Base-by-base conservation (phyloP, 345 rosid genomes). In the Hibiscus mutabilis region DNA sequence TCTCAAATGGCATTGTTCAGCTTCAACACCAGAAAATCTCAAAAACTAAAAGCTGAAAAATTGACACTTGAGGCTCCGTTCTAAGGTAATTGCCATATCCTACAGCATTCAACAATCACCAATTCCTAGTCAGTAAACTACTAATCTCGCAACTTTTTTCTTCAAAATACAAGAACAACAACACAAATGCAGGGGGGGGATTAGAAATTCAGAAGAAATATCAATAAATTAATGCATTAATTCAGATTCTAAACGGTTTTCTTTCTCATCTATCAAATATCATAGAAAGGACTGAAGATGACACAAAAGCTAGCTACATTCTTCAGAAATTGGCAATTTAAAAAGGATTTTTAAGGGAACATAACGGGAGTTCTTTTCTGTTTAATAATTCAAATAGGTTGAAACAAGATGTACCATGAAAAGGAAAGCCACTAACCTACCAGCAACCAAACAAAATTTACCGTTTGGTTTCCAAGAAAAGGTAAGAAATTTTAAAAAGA, bases 1-100 rank as follows among this genome's bases (percentile, higher is more conserved):
- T 71, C 74, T 89, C 89, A 71, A 79, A 86, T 70, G 94, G 90
- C 92, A 87, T 89, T 60, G 66, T 68, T 69, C 62, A 80, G 76
- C 70, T 76, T n/a, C 29, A 51, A 53, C 62, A 47, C 66, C 73
- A 71, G 67, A 78, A 80, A 37, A 70, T 29, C 68, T 24, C 61
- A 40, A 76, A 65, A 53, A 31, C 63, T 49, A 59, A 47, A 66
- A 77, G 59, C 33, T 59, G 69, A 71, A 73, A 69, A 47, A 65
- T 73, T 73, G 40, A 69, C 59, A n/a, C 51, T 74, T 64, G 52
- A 29, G 71, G 71, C 73, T 75, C 74, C 15, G 31, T 44, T 49
- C 73, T 66, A 61, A 70, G 0, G 72, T 78, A 78, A 75, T 68
- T 18, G 57, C 64, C 66, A 75, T 78, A 66, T 72, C 73, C 86